phyloP scores from a whole-genome alignment of 2,329 filamentous ascomycete species.

The Camillea tinctor region DNA sequence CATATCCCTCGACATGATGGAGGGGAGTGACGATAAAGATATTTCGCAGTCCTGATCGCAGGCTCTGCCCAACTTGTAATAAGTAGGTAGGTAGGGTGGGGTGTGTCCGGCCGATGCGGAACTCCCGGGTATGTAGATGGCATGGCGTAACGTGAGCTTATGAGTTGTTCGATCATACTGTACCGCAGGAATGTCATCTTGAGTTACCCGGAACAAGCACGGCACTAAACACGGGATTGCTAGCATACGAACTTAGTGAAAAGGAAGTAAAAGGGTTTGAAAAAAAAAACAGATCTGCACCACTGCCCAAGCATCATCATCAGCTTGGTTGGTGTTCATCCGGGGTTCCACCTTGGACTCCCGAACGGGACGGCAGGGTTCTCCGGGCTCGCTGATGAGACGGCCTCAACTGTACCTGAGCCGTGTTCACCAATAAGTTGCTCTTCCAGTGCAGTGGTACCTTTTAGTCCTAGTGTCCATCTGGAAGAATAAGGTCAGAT shows the following conservation, averaged over 20 bases:
- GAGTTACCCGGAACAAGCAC: conserved; percentile 16
- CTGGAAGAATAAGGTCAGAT: conserved; percentile 10
- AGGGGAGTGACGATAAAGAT: conserved; percentile 26
- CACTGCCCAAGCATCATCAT: conserved; percentile 20
- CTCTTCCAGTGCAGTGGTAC: conserved; percentile 19
- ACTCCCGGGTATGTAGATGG: conserved; percentile 13
- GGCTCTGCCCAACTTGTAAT: conserved; percentile 17
- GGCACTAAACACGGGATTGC: conserved; percentile 19
- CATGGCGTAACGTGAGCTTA: conserved; percentile 11
- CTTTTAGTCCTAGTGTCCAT: conserved; percentile 13
- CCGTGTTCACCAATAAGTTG: conserved; percentile 18
- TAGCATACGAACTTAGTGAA: conserved; percentile 4
- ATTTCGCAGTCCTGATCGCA: conserved; percentile 12
- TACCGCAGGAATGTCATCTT: conserved; percentile 8
- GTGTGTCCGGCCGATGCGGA: conserved; percentile 16
- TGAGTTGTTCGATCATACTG: conserved; percentile 11
- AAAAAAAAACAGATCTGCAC: conserved; percentile 12
- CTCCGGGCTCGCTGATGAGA: conserved; percentile 4
- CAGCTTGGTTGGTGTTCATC: conserved; percentile 20
- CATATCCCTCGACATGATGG: conserved; percentile 20
- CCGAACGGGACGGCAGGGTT: conserved; percentile 17
- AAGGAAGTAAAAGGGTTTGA: not conserved
- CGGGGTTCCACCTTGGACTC: conserved; percentile 17
- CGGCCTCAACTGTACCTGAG: not conserved
- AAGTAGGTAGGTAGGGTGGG: too few species aligned